Evolutionary conservation across 2,329 filamentous ascomycete genomes (phyloP).

Genomic region (Pseudopyricularia javanii): DNA sequence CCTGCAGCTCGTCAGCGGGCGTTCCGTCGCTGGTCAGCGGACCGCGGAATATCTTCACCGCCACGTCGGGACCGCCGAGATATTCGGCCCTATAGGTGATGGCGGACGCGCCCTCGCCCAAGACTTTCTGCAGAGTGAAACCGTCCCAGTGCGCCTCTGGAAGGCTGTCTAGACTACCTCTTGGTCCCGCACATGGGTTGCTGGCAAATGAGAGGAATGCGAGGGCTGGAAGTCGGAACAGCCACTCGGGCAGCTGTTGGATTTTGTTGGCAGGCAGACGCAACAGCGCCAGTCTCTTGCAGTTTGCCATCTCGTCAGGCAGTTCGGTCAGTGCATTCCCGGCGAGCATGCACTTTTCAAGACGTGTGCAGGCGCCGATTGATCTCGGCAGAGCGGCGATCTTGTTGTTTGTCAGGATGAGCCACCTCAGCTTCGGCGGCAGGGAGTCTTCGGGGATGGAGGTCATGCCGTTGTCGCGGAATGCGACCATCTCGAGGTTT

Average conservation of each 20-base stretch:
- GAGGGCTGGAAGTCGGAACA: slow-evolving; percentile 29
- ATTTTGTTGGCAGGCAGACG: slow-evolving; percentile 30
- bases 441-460: slow-evolving; percentile 25
- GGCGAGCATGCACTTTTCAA: slow-evolving; percentile 37
- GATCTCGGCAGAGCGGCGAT: slow-evolving; percentile 24
- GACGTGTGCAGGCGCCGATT: slow-evolving; percentile 26
- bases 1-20: slow-evolving; percentile 34
- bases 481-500: slow-evolving; percentile 34
- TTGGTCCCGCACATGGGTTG: slow-evolving; percentile 25
- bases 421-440: slow-evolving; percentile 29
- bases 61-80: slow-evolving; percentile 21
- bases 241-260: slow-evolving; percentile 24
- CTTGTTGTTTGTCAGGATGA: slow-evolving; percentile 33
- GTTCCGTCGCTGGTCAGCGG: slow-evolving; percentile 32
- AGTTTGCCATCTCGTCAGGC: slow-evolving; percentile 28
- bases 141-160: slow-evolving; percentile 25
- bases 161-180: slow-evolving; percentile 12
- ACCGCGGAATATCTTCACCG: slow-evolving; percentile 36
- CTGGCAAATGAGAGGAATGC: slow-evolving; percentile 34
- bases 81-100: slow-evolving; percentile 28
- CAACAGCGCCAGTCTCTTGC: slow-evolving; percentile 28
- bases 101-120: slow-evolving; percentile 33
- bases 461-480: slow-evolving; percentile 31
- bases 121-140: slow-evolving; percentile 23
- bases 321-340: slow-evolving; percentile 27